Evolutionary conservation across 306 rosid species (phyloP), one percentile per base, ranked within the genome.

Genomic region (Spatholobus suberectus): DNA sequence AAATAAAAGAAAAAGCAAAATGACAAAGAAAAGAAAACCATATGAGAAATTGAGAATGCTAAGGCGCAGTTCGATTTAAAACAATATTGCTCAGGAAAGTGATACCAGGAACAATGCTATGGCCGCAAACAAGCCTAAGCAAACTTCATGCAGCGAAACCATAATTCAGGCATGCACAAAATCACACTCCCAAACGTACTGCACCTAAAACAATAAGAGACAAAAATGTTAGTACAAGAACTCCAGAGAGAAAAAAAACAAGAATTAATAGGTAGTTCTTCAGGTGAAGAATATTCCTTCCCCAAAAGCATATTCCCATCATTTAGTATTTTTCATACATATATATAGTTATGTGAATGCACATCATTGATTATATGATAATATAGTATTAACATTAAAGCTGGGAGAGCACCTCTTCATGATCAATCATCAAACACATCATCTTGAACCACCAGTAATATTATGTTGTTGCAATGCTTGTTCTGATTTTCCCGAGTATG

Each of bases 401-500:
- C 7, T 49, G 55, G 55, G 15, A 62, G 32, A 44, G 47, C 44
- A 75, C 57, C 80, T 75, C 23, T 44, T 58, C 1, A 27, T 41
- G 63, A 58, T 8, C 5, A 18, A 70, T 69, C 15, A 67, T 68
- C 44, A 40, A 38, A 52, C 21, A 44, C 26, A 35, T 66, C 15
- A 65, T 49, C 63, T 70, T 54, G 83, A 69, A n/a, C 17, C 26
- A 40, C 68, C 78, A 41, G 34, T 62, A 12, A 26, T 35, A 70
- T 80, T 70, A 49, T 68, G 21, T 41, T 41, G 12, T 4, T n/a
- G n/a, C n/a, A 41, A 41, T 8, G 47, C 2, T 27, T 75, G 23
- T 21, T 74, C 85, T 23, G 26, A 35, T 81, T 77, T 84, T n/a
- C 52, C 76, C 4, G 27, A 8, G 14, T 11, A 41, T 5, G 7